phyloP scores from a whole-genome alignment of 768 basidiomycete species.

The Xerocomus potaroensis region DNA sequence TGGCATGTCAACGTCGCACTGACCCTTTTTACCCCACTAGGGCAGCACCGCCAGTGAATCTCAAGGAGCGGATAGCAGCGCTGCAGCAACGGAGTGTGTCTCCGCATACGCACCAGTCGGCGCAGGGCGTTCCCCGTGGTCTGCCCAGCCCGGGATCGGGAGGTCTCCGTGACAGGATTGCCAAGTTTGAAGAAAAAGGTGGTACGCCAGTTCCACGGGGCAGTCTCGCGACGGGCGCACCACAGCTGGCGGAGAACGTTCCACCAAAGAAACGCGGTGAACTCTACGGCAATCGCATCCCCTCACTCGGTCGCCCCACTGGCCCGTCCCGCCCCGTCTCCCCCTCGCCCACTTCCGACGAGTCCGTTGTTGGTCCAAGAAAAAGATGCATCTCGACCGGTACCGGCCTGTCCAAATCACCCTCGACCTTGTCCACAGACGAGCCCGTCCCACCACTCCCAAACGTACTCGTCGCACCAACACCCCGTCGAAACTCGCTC shows the following conservation, averaged over 20 bases:
- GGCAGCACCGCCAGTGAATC: conserved; percentile 41
- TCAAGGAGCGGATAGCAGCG: conserved; percentile 82
- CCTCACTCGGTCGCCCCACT: conserved; percentile 23
- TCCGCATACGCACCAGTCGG: conserved; percentile 30
- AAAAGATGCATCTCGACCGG: conserved; percentile 31
- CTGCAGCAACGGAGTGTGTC: conserved; percentile 54
- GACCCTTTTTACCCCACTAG: conserved; percentile 21
- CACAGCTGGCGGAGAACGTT: conserved; percentile 46
- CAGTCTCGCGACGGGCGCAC: conserved; percentile 65
- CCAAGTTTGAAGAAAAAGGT: conserved; percentile 76
- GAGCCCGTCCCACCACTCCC: conserved; percentile 27
- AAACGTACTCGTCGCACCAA: conserved; percentile 3
- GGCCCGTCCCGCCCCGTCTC: conserved; percentile 9
- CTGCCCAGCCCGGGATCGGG: conserved; percentile 26
- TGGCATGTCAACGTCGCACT: conserved; percentile 6
- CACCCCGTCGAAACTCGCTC: conserved; percentile 32
- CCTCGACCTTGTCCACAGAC: conserved; percentile 9
- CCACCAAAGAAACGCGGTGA: conserved; percentile 54
- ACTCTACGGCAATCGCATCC: conserved; percentile 72
- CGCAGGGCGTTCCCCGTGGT: conserved; percentile 29
- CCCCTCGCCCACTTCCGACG: conserved; percentile 17
- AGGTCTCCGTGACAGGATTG: conserved; percentile 63
- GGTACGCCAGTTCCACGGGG: conserved; percentile 72
- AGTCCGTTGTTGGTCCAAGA: conserved; percentile 15
- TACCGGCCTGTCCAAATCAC: conserved; percentile 12